These are phyloP conservation scores for Talaromyces ruber DNA, from an alignment of 495 filamentous ascomycete genomes.

Conservation along the genomic window DNA sequence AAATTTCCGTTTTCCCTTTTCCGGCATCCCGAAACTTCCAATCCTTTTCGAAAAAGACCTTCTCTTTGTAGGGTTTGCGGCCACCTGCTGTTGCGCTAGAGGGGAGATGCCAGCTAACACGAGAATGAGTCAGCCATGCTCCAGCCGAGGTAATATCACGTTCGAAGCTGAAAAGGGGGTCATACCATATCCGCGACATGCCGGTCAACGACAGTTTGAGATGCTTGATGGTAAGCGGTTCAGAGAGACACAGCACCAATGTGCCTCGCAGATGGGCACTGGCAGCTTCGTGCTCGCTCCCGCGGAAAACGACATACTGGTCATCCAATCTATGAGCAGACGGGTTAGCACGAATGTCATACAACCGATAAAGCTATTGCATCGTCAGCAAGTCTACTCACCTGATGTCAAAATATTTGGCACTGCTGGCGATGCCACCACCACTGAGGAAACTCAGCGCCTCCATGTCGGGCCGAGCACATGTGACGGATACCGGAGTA, in stretches of 20 bases:
- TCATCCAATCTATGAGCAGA: constrained; percentile 59
- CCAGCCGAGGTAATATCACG: neutral
- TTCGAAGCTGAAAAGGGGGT: neutral
- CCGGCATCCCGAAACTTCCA: constrained; percentile 44
- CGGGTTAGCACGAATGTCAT: neutral
- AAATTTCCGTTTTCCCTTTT: constrained; percentile 48
- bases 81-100: constrained; percentile 35
- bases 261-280: constrained; percentile 67
- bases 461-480: constrained; percentile 21
- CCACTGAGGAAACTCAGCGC: constrained; percentile 44
- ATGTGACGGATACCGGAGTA: neutral
- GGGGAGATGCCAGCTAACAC: constrained; percentile 33
- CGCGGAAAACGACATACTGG: constrained; percentile 72
- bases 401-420: constrained; percentile 51
- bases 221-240: constrained; percentile 61
- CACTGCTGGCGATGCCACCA: constrained; percentile 36
- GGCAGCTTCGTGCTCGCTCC: constrained; percentile 63
- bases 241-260: constrained; percentile 64
- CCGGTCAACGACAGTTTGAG: constrained; percentile 66
- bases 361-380: neutral
- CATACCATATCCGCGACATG: constrained; percentile 60
- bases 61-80: constrained; percentile 41
- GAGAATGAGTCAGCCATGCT: neutral
- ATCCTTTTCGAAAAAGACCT: constrained; percentile 47
- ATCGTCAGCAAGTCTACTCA: constrained; percentile 18